These are phyloP conservation scores for Pythium aristosporum DNA, from an alignment of 352 stramenopile species.

Conservation along the genomic window DNA sequence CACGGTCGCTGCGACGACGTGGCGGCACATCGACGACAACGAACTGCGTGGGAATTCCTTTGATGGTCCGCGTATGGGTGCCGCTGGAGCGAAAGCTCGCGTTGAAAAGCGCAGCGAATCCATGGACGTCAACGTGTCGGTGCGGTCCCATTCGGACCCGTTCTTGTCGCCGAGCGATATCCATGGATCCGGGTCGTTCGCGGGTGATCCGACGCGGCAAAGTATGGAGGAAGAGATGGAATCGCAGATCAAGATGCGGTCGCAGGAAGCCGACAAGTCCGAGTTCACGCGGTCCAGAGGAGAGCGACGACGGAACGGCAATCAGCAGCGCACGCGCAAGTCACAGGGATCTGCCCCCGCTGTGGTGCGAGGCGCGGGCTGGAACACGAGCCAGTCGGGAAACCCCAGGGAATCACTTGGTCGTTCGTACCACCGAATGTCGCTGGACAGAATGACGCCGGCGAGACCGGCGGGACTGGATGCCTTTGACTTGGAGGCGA, in stretches of 20 bases:
- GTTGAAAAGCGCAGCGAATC: constrained; percentile 23
- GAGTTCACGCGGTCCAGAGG: constrained; percentile 31
- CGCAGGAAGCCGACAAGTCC: constrained; percentile 41
- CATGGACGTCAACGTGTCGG: constrained; percentile 36
- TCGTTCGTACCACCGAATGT: background rate
- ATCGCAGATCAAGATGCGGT: constrained; percentile 45
- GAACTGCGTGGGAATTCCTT: constrained; percentile 34
- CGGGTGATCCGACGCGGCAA: constrained; percentile 29
- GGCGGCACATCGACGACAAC: constrained; percentile 25
- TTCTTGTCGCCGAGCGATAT: constrained; percentile 51
- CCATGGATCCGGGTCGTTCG: constrained; percentile 31
- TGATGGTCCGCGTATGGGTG: constrained; percentile 7
- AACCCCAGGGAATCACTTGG: background rate
- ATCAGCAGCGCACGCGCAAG: constrained; percentile 28
- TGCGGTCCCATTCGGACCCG: constrained; percentile 59
- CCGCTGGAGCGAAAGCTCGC: background rate
- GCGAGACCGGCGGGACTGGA: constrained; percentile 1
- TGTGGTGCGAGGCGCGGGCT: background rate
- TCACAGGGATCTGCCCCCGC: constrained; percentile 17
- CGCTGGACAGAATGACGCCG: background rate
- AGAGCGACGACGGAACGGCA: constrained; percentile 28
- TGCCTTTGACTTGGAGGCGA: constrained; percentile 14
- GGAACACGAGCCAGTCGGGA: constrained; percentile 24
- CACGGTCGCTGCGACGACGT: constrained; percentile 24
- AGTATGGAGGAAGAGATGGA: constrained; percentile 36